Evolutionary conservation across 2,329 filamentous ascomycete genomes (phyloP).

Genomic region (Fusarium sublunatum): DNA sequence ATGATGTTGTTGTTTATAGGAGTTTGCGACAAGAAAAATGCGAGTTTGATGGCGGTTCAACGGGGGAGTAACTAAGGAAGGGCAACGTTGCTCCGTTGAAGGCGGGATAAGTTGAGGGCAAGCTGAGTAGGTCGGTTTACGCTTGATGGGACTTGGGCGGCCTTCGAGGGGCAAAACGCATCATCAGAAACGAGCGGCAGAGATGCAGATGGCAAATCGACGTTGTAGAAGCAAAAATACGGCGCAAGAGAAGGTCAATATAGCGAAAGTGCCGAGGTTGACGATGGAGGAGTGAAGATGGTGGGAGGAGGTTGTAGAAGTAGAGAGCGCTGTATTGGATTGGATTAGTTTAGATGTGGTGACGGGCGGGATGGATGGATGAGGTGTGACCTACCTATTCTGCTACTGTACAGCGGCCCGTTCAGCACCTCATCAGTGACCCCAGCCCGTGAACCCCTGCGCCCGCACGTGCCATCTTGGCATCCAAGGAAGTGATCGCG

Average conservation of each 20-base stretch:
- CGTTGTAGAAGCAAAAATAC: constrained; percentile 5
- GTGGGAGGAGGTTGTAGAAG: constrained; percentile 18
- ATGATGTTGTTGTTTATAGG: constrained; percentile 2
- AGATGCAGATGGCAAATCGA: constrained; percentile 24
- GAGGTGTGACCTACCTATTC: too few species aligned
- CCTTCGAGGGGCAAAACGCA: constrained; percentile 45
- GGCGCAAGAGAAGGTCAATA: constrained; percentile 15
- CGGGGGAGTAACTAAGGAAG: background rate
- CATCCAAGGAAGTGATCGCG: constrained; percentile 16
- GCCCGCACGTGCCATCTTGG: constrained; percentile 44
- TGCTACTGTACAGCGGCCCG: background rate
- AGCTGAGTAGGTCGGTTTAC: constrained; percentile 26
- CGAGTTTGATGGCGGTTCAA: background rate
- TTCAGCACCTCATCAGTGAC: constrained; percentile 28
- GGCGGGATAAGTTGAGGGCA: constrained; percentile 9
- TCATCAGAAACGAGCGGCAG: constrained; percentile 43
- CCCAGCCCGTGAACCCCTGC: constrained; percentile 40
- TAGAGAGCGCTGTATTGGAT: constrained; percentile 1
- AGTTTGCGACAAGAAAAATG: constrained; percentile 15
- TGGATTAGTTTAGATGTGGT: constrained; percentile 21
- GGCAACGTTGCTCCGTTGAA: constrained; percentile 1
- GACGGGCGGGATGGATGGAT: too few species aligned
- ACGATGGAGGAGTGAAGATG: constrained; percentile 25
- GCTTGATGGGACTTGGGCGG: constrained; percentile 40
- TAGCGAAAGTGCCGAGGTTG: constrained; percentile 23